Base-by-base conservation (phyloP, 1,284 basidiomycete genomes). In the Ustilago trichophora region DNA sequence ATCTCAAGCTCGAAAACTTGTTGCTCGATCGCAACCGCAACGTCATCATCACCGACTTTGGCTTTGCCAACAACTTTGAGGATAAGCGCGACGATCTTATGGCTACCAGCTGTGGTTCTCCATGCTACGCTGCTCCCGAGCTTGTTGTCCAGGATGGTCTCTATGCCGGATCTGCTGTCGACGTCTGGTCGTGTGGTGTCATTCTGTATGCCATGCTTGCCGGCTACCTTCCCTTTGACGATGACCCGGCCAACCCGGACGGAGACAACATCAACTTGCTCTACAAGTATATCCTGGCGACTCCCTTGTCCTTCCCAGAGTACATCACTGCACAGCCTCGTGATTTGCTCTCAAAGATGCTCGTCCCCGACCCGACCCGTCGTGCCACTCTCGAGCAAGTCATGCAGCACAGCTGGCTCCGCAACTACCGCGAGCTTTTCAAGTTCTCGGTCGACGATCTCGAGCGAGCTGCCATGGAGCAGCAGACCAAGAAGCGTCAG, bases 191-290 rank as follows among this genome's bases (percentile, higher is more conserved):
- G 12, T 98, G 96, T 75, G 96, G 96, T 65, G 96, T 99, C 69
- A 99, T 99, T 75, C 87, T 99, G 6, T 99, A 98, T 82, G 96
- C 96, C 52, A 98, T 99, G 95, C 88, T 98, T 11, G 93, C 95
- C 2, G 96, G 96, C 8, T 98, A 98, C 81, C 88, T 99, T 26
- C 96, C 96, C n/a, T 99, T 98, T 82, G 96, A 98, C 83, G 96
- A 98, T 82, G 96, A 99, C 83, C 96, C 96, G 1, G 90, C 90
- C 26, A 99, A 98, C 82, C 96, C 96, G 3, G 96, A 98, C 67
- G 96, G 96, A 55, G 94, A 98, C 85, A 98, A 98, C 84, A 98
- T 98, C 86, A 98, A 98, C 81, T 86, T 98, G n/a, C 85, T 99
- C 45, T 99, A 98, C 88, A 93, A 92, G 82, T 99, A 99, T 84